Evolutionary conservation across 2,329 filamentous ascomycete species (phyloP).

Genomic region (Endoconidiophora laricicola): DNA sequence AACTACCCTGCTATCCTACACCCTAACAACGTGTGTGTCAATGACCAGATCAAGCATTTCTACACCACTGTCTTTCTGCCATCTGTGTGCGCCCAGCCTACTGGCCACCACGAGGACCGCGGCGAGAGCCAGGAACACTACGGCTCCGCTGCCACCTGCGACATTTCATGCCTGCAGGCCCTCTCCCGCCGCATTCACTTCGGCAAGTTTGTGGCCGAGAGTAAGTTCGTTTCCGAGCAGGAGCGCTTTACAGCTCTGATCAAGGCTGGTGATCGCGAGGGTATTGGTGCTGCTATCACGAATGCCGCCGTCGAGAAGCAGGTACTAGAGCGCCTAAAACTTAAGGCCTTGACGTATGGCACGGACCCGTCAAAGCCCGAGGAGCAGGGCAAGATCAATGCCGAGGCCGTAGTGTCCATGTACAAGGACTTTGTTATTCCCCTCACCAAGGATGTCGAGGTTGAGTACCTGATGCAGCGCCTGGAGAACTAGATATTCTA

Average conservation of each 20-base stretch:
- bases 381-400: constrained; percentile 67
- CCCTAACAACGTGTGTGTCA: constrained; percentile 78
- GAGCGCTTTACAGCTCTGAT: constrained; percentile 73
- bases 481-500: constrained; percentile 30
- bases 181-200: constrained; percentile 87
- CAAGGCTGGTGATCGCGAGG: constrained; percentile 58
- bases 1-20: constrained; percentile 80
- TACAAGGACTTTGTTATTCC: constrained; percentile 91
- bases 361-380: constrained; percentile 59
- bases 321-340: constrained; percentile 67
- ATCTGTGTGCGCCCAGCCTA: constrained; percentile 47
- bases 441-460: constrained; percentile 93
- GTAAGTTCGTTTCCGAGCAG: constrained; percentile 74
- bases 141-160: constrained; percentile 76
- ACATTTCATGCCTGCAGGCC: constrained; percentile 80
- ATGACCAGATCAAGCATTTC: constrained; percentile 66
- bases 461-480: constrained; percentile 94
- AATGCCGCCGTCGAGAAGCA: constrained; percentile 78
- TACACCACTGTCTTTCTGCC: constrained; percentile 78
- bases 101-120: constrained; percentile 60
- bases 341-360: constrained; percentile 89
- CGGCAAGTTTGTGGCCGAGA: constrained; percentile 95
- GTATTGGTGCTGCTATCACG: constrained; percentile 80
- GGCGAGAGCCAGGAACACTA: constrained; percentile 89
- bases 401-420: constrained; percentile 78